Evolutionary conservation across 345 rosid species (phyloP).

Genomic region (Trapa bicornis): DNA sequence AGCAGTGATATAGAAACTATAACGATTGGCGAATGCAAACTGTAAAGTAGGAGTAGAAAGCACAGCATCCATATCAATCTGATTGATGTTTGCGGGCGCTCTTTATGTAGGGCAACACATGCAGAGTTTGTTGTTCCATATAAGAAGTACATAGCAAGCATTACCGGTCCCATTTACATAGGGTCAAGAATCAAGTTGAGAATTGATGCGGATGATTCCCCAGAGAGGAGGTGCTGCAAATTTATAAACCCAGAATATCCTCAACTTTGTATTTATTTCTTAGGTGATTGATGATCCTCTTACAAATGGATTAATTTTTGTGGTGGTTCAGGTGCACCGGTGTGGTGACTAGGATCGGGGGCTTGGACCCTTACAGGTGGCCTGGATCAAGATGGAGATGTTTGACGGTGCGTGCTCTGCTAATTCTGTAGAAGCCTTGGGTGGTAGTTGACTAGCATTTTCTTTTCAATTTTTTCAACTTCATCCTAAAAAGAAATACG

Average conservation of each 20-base stretch:
- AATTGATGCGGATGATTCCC: constrained; percentile 69
- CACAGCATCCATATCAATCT: not conserved
- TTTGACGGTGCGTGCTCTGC: constrained; percentile 45
- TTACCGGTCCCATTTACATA: constrained; percentile 32
- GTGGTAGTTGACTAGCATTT: not conserved
- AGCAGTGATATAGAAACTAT: not conserved
- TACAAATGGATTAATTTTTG: not conserved
- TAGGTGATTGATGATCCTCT: not conserved
- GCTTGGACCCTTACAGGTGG: constrained; percentile 76
- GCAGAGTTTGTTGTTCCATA: constrained; percentile 72
- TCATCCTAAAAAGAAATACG: not conserved
- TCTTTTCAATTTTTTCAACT: not conserved
- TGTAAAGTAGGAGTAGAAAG: not conserved
- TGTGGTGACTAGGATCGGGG: constrained; percentile 53
- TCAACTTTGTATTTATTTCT: not conserved
- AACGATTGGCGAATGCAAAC: not conserved
- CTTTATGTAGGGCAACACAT: constrained; percentile 46
- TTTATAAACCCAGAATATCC: not conserved
- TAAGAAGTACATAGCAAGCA: constrained; percentile 62
- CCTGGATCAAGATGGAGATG: constrained; percentile 92
- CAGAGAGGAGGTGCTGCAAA: constrained; percentile 57
- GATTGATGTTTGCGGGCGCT: not conserved
- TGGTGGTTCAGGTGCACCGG: constrained; percentile 50
- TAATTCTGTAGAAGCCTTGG: not conserved
- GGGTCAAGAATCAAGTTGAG: constrained; percentile 81